Conservation (phyloP, 495 filamentous ascomycete species). For the Penicillium argentinense region DNA sequence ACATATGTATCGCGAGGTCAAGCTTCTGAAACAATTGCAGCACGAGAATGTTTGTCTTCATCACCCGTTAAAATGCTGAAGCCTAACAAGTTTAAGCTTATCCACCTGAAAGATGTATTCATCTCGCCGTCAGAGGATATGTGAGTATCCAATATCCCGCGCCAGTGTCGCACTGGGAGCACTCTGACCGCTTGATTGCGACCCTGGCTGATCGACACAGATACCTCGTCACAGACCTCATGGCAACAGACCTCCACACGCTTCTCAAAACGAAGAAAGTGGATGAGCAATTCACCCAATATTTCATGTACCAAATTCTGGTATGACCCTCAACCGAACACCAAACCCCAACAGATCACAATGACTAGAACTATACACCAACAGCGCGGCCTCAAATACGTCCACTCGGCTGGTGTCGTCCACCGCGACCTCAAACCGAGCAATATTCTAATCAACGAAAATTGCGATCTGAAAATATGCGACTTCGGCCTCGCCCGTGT, state of each 20-base stretch:
- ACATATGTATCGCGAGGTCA: conserved; percentile 92
- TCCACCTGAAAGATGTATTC: conserved; percentile 97
- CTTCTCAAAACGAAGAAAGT: conserved; percentile 89
- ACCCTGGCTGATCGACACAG: conserved; percentile 43
- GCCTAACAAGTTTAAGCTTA: conserved; percentile 63
- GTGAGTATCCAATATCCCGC: no score
- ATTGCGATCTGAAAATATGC: conserved; percentile 98
- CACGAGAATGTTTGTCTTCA: conserved; percentile 81
- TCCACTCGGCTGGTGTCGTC: conserved; percentile 97
- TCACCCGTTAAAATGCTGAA: background rate
- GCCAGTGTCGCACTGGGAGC: no score
- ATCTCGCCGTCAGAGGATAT: conserved; percentile 98
- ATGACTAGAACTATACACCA: conserved; percentile 25
- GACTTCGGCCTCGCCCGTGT: conserved; percentile 96
- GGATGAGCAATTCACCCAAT: conserved; percentile 98
- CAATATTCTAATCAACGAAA: conserved; percentile 98
- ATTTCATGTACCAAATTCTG: conserved; percentile 98
- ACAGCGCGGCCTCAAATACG: conserved; percentile 95
- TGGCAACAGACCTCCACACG: conserved; percentile 93
- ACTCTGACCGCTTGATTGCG: background rate
- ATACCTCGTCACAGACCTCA: conserved; percentile 96
- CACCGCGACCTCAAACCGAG: conserved; percentile 96
- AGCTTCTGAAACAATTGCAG: conserved; percentile 89
- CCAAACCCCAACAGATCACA: background rate
- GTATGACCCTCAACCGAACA: conserved; percentile 39